These are phyloP conservation scores for Cladophialophora bantiana DNA, from an alignment of 2,329 filamentous ascomycete genomes.

Conservation along the genomic window DNA sequence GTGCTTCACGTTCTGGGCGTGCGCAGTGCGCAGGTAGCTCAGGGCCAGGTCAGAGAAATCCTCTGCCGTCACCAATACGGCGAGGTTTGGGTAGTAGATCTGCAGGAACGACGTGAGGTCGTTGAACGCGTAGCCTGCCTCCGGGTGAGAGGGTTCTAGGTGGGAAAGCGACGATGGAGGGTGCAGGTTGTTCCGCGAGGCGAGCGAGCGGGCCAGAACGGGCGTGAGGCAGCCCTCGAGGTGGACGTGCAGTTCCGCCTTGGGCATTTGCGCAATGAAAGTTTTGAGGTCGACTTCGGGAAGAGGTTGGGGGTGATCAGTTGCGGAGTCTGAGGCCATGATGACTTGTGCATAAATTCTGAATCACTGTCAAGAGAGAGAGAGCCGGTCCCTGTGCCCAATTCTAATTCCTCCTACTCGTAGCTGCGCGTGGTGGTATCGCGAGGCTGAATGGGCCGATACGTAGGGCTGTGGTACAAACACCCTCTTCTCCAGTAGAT, in stretches of 20 bases:
- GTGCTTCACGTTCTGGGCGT: conserved; percentile 70
- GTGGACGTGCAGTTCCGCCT: conserved; percentile 38
- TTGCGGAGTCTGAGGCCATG: conserved; percentile 6
- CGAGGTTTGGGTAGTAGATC: conserved; percentile 81
- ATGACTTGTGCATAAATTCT: neutral
- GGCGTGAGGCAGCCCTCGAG: conserved; percentile 39
- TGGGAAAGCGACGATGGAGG: conserved; percentile 31
- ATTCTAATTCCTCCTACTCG: neutral
- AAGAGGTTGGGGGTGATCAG: neutral
- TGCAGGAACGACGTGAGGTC: conserved; percentile 64
- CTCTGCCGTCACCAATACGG: conserved; percentile 66
- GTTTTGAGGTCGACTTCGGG: conserved; percentile 27
- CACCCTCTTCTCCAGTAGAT: neutral
- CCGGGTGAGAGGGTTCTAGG: conserved; percentile 21
- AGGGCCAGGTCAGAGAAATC: conserved; percentile 78
- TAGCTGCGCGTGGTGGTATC: neutral
- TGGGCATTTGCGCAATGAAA: conserved; percentile 38
- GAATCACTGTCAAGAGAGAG: neutral
- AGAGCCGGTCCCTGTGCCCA: neutral
- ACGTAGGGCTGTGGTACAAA: neutral
- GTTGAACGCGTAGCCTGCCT: conserved; percentile 34
- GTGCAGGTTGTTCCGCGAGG: conserved; percentile 36
- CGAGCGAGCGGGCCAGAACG: conserved; percentile 29
- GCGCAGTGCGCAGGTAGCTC: conserved; percentile 72
- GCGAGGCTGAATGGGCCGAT: neutral